Percentiles rank a stretch among this genome's conserved stretches.
These are phyloP conservation scores for Akanthomyces lecanii DNA, from an alignment of 2,329 filamentous ascomycete genomes.

Conservation along the genomic window DNA sequence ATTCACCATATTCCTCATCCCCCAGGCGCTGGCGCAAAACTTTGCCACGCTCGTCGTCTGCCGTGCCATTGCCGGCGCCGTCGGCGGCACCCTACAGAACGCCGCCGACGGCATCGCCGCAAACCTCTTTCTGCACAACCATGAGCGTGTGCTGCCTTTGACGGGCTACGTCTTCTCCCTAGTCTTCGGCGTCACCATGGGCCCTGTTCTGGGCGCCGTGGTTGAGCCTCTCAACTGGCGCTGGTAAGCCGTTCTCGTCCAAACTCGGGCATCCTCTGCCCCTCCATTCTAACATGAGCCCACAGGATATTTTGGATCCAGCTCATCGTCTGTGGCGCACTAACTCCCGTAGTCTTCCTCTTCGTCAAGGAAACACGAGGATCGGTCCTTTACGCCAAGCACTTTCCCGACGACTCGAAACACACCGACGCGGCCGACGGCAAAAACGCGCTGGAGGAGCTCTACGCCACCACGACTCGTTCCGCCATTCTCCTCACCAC, in stretches of 20 bases:
- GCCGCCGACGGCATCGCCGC: slow-evolving; percentile 19
- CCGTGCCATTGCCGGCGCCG: slow-evolving; percentile 16
- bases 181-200: slow-evolving; percentile 18
- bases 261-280: not conserved
- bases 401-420: not conserved
- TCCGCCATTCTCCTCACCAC: slow-evolving; percentile 18
- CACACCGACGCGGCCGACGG: not conserved
- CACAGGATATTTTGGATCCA: slow-evolving; percentile 18
- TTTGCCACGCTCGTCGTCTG: slow-evolving; percentile 21
- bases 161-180: slow-evolving; percentile 18
- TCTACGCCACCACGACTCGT: slow-evolving; percentile 7
- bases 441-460: not conserved
- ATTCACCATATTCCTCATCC: slow-evolving; percentile 16
- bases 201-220: slow-evolving; percentile 17
- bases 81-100: slow-evolving; percentile 17
- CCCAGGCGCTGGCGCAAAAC: slow-evolving; percentile 16
- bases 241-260: slow-evolving; percentile 4
- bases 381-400: slow-evolving; percentile 8
- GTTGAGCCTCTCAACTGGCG: slow-evolving; percentile 18
- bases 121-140: slow-evolving; percentile 15
- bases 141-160: slow-evolving; percentile 15
- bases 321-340: slow-evolving; percentile 16
- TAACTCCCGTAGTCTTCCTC: slow-evolving; percentile 4
- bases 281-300: not conserved
- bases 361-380: slow-evolving; percentile 14